These are phyloP conservation scores for Fraxinus quadrangulata DNA, from an alignment of 257 asterid species.

Conservation along the genomic window DNA sequence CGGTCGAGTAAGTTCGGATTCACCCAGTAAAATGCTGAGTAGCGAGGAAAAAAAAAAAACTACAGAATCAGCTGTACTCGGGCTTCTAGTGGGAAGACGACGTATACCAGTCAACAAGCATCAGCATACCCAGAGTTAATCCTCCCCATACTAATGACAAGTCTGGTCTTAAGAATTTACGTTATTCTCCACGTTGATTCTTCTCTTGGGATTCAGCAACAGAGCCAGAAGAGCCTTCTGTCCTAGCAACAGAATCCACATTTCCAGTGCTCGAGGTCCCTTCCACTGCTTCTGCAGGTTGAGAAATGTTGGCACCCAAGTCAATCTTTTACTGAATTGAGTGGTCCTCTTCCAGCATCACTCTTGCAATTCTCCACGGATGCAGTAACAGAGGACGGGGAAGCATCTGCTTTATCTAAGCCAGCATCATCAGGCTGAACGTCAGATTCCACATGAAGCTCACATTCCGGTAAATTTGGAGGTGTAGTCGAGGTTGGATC, in stretches of 20 bases:
- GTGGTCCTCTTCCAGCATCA: too few species aligned
- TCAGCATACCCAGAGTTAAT: not conserved
- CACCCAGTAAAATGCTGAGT: not conserved
- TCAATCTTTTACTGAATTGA: too few species aligned
- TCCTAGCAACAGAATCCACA: too few species aligned
- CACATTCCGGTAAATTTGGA: too few species aligned
- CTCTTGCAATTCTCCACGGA: too few species aligned
- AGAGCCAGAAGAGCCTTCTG: not conserved
- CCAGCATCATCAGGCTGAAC: conserved; percentile 20
- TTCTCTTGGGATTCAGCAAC: conserved; percentile 26
- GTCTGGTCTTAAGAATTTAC: conserved; percentile 26
- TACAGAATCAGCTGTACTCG: not conserved
- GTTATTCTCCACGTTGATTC: conserved; percentile 18
- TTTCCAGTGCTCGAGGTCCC: too few species aligned
- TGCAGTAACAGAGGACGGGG: too few species aligned
- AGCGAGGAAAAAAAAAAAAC: too few species aligned
- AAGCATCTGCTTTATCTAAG: too few species aligned
- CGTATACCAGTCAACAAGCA: not conserved
- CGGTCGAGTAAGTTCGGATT: not conserved
- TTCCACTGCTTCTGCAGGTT: too few species aligned
- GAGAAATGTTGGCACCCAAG: too few species aligned
- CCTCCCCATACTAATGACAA: not conserved
- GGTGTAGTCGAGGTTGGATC: conserved; percentile 8
- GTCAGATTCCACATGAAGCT: conserved; percentile 19
- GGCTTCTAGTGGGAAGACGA: not conserved